Percentiles rank a stretch among this genome's conserved stretches.
phyloP scores from a whole-genome alignment of 2,329 filamentous ascomycete genomes.

The Thermochaetoides dissita region DNA sequence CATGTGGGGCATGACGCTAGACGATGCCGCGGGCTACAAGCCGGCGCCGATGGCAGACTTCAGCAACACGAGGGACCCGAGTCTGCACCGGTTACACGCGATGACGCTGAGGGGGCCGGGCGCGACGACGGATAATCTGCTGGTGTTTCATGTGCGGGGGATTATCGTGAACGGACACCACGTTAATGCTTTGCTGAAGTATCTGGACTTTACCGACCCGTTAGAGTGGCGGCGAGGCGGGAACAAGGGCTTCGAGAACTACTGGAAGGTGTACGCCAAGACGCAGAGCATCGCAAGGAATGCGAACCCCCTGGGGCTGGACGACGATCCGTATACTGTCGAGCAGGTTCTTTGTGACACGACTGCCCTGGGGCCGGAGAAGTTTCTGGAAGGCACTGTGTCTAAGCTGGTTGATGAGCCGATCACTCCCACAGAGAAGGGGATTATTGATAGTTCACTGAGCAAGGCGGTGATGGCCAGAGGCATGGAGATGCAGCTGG shows the following conservation, averaged over 20 bases:
- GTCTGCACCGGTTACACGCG: not conserved
- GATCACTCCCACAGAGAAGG: no score
- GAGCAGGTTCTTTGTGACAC: no score
- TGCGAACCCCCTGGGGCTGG: not conserved
- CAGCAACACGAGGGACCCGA: not conserved
- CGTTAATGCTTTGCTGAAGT: not conserved
- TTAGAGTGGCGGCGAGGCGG: not conserved
- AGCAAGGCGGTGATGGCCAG: no score
- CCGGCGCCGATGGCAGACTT: not conserved
- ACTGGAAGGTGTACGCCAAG: not conserved
- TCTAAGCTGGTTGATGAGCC: no score
- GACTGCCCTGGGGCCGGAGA: no score
- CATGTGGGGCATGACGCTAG: not conserved
- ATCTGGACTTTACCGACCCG: constrained; percentile 1
- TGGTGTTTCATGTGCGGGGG: not conserved
- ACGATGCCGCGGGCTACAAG: not conserved
- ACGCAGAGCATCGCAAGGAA: not conserved
- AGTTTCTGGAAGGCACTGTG: no score
- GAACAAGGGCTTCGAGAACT: constrained; percentile 1
- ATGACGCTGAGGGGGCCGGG: not conserved
- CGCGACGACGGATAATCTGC: not conserved
- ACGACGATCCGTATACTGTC: no score
- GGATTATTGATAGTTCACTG: no score
- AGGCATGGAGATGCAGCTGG: no score
- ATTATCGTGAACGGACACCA: not conserved